Evolutionary conservation across 352 stramenopile genomes (phyloP).

Genomic region (Phytophthora fragariae): DNA sequence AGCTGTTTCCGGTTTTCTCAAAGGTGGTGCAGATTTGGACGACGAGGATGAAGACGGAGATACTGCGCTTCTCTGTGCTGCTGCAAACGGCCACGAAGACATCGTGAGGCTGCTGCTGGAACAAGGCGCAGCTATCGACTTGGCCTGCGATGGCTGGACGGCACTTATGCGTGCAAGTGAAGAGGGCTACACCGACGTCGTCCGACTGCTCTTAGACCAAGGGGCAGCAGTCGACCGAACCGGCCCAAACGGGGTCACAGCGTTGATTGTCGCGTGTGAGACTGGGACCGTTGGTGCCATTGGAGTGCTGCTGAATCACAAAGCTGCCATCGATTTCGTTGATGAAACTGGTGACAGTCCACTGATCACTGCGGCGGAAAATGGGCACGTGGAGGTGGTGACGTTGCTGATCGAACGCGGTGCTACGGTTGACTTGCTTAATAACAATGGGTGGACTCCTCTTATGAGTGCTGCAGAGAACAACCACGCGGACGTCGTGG

Average conservation of each 20-base stretch:
- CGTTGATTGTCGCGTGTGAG: not conserved
- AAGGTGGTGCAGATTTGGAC: not conserved
- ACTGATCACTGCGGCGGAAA: conserved; percentile 17
- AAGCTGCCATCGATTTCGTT: conserved; percentile 6
- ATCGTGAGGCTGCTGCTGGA: not conserved
- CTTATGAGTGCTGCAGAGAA: conserved; percentile 1
- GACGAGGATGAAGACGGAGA: not conserved
- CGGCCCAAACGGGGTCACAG: not conserved
- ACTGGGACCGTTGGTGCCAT: not conserved
- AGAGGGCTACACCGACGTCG: not conserved
- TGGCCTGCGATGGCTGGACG: conserved; percentile 1
- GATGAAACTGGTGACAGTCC: conserved; percentile 10
- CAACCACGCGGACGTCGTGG: conserved; percentile 7
- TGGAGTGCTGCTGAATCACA: not conserved
- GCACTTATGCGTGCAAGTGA: not conserved
- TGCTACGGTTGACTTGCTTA: not conserved
- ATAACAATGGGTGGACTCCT: conserved; percentile 6
- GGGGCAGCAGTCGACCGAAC: not conserved
- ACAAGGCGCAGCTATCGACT: not conserved
- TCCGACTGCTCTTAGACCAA: not conserved
- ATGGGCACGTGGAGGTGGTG: conserved; percentile 2
- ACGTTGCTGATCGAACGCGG: conserved; percentile 15
- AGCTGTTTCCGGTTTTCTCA: not conserved
- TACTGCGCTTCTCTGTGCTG: not conserved
- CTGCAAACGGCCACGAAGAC: not conserved